Base-by-base conservation (phyloP, 257 asterid genomes). In the Scutellaria barbata region DNA sequence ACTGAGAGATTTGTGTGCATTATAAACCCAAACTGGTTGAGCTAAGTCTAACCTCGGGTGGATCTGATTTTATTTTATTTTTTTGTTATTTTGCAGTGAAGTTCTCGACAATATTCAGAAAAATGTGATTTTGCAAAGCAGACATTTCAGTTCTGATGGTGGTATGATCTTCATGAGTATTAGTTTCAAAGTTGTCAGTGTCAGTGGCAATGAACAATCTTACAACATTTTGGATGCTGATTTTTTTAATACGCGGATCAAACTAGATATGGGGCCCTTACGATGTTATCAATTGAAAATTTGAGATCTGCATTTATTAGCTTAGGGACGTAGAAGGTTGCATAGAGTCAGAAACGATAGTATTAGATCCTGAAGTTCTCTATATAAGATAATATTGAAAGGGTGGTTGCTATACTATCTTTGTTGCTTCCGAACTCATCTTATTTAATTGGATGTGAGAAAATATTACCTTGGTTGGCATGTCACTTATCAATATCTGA, bases 131-230 rank as follows among this genome's bases (percentile, higher is more conserved):
- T 16, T 72, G 77, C 86, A 74, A 61, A 77, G 80, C 83, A 85
- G 91, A 76, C 39, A 86, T 39, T 90, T 84, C 84, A 83, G 97
- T 75, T 87, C 97, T 18, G 87, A 62, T 18, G 69, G 77, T 61
- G 98, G 97, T 92, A 88, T 41, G 72, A 17, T 71, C 8, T 59
- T 52, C 25, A 18, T 64, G 48, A 51, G 14, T 20, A 9, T 68
- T 9, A 18, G 52, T 57, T 41, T 63, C 76, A 41, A 35, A 45
- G 14, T 51, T 62, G 63, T n/a, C n/a, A n/a, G n/a, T 25, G 20
- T 22, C 48, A 3, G 60, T 10, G 16, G 33, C 11, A 74, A 52
- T 45, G 45, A 30, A 30, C 35, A 30, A 30, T 4, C 35, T 30
- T 30, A 30, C 3, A 4, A 30, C 35, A 30, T 30, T 30, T 2